A percentile compares a stretch with the other conserved stretches of the same genome.
These are phyloP conservation scores for Trametes maxima DNA, from an alignment of 768 basidiomycete genomes.

Conservation along the genomic window DNA sequence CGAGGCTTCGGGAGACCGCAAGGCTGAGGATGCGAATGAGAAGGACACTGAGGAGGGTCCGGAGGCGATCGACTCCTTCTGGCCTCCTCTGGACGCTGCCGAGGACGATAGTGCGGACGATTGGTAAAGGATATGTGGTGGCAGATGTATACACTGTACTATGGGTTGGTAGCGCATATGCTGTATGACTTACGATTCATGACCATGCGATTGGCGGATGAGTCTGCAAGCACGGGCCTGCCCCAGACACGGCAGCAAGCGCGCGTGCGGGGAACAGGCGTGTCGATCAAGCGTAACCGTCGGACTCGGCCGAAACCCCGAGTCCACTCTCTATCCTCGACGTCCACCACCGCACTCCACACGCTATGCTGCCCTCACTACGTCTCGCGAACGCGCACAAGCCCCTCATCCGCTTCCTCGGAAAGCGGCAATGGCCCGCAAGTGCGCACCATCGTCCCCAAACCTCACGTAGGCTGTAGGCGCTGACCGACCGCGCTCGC, in stretches of 20 bases:
- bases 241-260: neutral
- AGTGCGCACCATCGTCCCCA: slow-evolving; percentile 15
- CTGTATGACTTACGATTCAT: too few relatives aligned
- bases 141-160: neutral
- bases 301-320: slow-evolving; percentile 20
- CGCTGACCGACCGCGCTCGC: slow-evolving; percentile 1
- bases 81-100: slow-evolving; percentile 26
- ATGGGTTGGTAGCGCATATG: neutral
- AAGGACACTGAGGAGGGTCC: slow-evolving; percentile 45
- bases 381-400: slow-evolving; percentile 29
- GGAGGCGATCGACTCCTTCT: slow-evolving; percentile 28
- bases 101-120: slow-evolving; percentile 23
- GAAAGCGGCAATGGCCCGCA: slow-evolving; percentile 33
- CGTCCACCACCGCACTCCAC: slow-evolving; percentile 12
- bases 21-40: slow-evolving; percentile 31
- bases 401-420: slow-evolving; percentile 35
- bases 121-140: neutral
- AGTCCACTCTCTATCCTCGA: slow-evolving; percentile 3
- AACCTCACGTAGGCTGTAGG: neutral
- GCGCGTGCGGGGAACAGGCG: neutral
- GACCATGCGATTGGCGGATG: too few relatives aligned
- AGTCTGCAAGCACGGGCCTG: too few relatives aligned
- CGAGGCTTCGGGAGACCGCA: slow-evolving; percentile 21
- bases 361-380: slow-evolving; percentile 30
- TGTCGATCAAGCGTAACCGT: neutral